Base-by-base conservation (phyloP, 2,329 filamentous ascomycete species). In the Nemania sp. region DNA sequence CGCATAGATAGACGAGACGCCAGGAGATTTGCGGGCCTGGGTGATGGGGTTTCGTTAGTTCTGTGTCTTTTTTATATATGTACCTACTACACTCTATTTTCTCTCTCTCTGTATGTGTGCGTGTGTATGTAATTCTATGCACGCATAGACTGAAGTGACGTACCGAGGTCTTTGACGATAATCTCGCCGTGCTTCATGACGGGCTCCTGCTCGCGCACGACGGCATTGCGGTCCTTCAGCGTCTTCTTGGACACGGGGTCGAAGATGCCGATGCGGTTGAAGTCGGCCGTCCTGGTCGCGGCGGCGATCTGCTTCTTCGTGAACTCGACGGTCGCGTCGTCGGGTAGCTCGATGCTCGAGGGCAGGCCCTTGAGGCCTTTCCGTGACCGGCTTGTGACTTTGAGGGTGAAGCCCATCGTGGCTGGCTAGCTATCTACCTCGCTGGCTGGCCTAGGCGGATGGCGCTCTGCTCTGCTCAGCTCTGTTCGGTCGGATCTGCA, bases 111-210 rank as follows among this genome's bases (percentile, higher is more conserved):
- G 28, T 31, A 31, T 31, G n/a, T 31, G n/a, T 31, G n/a, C n/a
- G 8, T 31, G 26, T 28, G 26, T 28, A 12, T 28, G 26, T 28
- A 12, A 6, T 6, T 28, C 6, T 28, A 12, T 28, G 26, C 12
- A 12, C 12, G 26, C 12, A 12, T 28, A 6, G 6, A 31, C 11
- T 31, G 28, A 9, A 14, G n/a, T n/a, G n/a, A 9, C 81, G 48
- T 81, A 93, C 91, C 94, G 24, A 99, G 80, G 70, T 99, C 93
- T 77, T 99, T 97, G 60, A 97, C 89, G 63, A 94, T 84, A 43
- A 99, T 72, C 71, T 84, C 80, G 53, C 77, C 76, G 11, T 74
- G 69, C 28, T 74, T 71, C 45, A 75, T 66, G 7, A 86, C 76
- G 49, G 75, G 74, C 24, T 75, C 66, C 63, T 80, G 77, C 52